phyloP scores from a whole-genome alignment of 2,329 filamentous ascomycete genomes.

The Paraconiothyrium sp. region DNA sequence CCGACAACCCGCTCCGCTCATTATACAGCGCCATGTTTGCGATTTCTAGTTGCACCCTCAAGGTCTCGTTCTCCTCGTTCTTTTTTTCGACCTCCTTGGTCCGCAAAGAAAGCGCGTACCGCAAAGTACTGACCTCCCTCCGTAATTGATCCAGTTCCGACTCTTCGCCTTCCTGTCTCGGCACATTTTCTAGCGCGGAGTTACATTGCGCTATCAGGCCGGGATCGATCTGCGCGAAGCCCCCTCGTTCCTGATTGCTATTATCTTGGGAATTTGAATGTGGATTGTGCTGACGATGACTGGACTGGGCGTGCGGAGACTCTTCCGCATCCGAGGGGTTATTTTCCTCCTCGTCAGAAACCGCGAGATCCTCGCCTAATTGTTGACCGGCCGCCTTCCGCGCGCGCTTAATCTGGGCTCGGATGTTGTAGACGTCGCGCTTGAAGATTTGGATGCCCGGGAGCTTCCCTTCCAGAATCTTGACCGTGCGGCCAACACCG shows the following conservation, averaged over 20 bases:
- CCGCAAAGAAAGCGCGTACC: constrained; percentile 27
- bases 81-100: constrained; percentile 40
- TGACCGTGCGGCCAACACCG: constrained; percentile 43
- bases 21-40: constrained; percentile 37
- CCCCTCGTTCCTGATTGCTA: background rate
- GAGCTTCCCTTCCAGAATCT: constrained; percentile 38
- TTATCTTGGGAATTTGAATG: background rate
- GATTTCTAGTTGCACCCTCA: constrained; percentile 40
- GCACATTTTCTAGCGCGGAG: constrained; percentile 27
- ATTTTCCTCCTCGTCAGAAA: constrained; percentile 27
- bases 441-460: constrained; percentile 49
- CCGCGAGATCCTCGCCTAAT: constrained; percentile 32
- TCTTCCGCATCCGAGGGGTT: constrained; percentile 14
- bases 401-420: constrained; percentile 44
- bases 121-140: constrained; percentile 35
- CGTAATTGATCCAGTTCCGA: constrained; percentile 34
- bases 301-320: background rate
- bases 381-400: constrained; percentile 41
- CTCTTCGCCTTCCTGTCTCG: constrained; percentile 17
- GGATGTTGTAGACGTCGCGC: constrained; percentile 49
- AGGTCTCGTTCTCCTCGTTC: constrained; percentile 34
- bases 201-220: constrained; percentile 30
- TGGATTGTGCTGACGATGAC: background rate
- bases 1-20: constrained; percentile 9
- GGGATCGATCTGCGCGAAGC: constrained; percentile 34